Conservation (phyloP, 352 stramenopile species). For the Phytophthora nicotianae region DNA sequence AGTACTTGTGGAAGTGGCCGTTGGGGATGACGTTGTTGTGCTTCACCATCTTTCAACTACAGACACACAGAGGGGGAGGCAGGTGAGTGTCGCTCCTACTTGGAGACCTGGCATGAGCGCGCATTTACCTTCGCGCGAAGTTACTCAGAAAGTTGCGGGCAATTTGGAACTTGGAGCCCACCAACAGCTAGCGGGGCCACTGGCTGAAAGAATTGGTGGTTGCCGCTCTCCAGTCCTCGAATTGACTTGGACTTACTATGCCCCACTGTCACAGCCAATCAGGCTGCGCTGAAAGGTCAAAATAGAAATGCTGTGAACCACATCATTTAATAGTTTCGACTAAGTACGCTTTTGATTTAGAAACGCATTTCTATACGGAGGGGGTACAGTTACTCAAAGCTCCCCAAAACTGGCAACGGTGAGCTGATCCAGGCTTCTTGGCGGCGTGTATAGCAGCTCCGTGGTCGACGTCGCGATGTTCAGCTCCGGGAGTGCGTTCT, state of each 20-base stretch:
- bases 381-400: constrained; percentile 5
- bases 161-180: constrained; percentile 88
- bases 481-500: constrained; percentile 40
- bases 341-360: not conserved
- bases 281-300: not conserved
- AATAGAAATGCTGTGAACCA: not conserved
- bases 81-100: constrained; percentile 4
- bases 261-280: constrained; percentile 46
- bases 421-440: constrained; percentile 1
- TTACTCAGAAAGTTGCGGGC: constrained; percentile 88
- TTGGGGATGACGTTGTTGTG: constrained; percentile 99
- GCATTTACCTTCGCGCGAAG: constrained; percentile 70
- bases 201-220: constrained; percentile 74
- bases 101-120: not conserved
- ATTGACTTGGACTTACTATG: constrained; percentile 72
- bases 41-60: constrained; percentile 95
- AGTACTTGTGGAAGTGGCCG: constrained; percentile 99
- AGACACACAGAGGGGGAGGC: constrained; percentile 20
- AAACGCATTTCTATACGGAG: not conserved
- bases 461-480: constrained; percentile 33
- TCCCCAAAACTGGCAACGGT: not conserved
- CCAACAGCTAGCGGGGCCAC: constrained; percentile 36
- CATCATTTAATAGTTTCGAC: not conserved
- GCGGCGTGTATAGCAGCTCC: constrained; percentile 1
- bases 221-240: constrained; percentile 74